Evolutionary conservation across 768 basidiomycete species (phyloP), one percentile per base, ranked within the genome.

Genomic region (Trametes villosa): DNA sequence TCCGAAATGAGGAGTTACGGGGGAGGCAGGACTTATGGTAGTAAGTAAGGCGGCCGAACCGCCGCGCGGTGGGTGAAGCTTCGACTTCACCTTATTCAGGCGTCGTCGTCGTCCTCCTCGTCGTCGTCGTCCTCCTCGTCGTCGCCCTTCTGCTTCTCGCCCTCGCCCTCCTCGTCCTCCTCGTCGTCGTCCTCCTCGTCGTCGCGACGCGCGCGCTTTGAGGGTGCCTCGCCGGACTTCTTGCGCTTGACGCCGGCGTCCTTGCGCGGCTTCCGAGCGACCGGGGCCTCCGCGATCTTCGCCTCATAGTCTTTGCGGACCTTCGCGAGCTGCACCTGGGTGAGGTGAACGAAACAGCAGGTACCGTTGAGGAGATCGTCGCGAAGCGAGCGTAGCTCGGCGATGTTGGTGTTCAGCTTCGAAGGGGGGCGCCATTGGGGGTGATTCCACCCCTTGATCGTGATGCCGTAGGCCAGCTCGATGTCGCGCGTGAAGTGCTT

Each of bases 401-500:
- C 45, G 45, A 47, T 11, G 27, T 11, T 26, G 29, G 15, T 47
- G 24, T 9, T 47, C 18, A 47, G 24, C 24, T 47, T 13, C 24
- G 45, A 47, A 5, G 45, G 45, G 26, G 17, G 15, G 45, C 22
- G 9, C 26, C 24, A 47, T 20, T 24, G 45, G 11, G 9, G 12
- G 45, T 24, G 45, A 27, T 24, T 13, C 49, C 49, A 51, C 4
- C 49, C 49, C 4, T 18, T 20, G 33, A 51, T 22, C 17, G 34
- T 36, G 34, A 51, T 17, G 20, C 33, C 49, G 27, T 38, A 26
- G 33, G 17, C 4, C 12, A 51, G 33, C 22, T 51, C 12, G 20
- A 51, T 36, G 24, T 51, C 49, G 49, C 34, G 49, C 20, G 49
- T 51, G 49, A 22, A 51, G 4, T 51, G 49, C 18, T 15, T 24